phyloP scores from a whole-genome alignment of 2,329 filamentous ascomycete species.

The Aureobasidium namibiae region DNA sequence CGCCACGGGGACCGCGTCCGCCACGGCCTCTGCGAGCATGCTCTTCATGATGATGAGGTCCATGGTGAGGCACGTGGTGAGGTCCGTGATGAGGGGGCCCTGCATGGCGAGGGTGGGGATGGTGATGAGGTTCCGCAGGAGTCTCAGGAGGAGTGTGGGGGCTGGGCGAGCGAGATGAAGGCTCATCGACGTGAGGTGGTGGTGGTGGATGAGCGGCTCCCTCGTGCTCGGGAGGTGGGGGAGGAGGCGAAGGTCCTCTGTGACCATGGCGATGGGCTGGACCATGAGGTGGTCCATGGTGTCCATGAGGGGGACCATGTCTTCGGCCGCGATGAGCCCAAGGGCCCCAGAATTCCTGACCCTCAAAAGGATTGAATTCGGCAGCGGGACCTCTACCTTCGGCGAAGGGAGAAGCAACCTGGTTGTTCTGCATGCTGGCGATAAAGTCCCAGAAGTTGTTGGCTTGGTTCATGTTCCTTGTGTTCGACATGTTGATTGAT shows the following conservation, averaged over 20 bases:
- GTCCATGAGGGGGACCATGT: slow-evolving; percentile 7
- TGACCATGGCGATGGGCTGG: slow-evolving; percentile 1
- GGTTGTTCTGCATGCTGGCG: slow-evolving; percentile 33
- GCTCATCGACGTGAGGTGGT: slow-evolving; percentile 15
- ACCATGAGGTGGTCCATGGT: too few relatives aligned
- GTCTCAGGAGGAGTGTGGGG: slow-evolving; percentile 20
- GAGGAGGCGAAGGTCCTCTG: slow-evolving; percentile 8
- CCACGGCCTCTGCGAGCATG: not conserved
- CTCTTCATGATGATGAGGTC: slow-evolving; percentile 10
- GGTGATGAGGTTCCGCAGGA: slow-evolving; percentile 17
- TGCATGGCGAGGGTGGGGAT: not conserved
- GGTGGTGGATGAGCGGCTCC: slow-evolving; percentile 15
- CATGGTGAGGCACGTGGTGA: slow-evolving; percentile 14
- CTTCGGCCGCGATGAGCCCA: slow-evolving; percentile 20
- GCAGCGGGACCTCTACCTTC: slow-evolving; percentile 18
- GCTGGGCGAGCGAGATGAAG: slow-evolving; percentile 9
- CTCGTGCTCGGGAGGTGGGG: slow-evolving; percentile 3
- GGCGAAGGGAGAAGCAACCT: not conserved
- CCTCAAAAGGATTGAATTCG: slow-evolving; percentile 1
- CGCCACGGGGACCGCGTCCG: not conserved
- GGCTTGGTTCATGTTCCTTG: slow-evolving; percentile 31
- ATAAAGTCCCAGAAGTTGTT: slow-evolving; percentile 50
- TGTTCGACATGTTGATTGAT: slow-evolving; percentile 15
- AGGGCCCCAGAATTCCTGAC: slow-evolving; percentile 25
- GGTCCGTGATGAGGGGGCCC: not conserved